Conservation (phyloP, 106 monocot species). For the Amphibolis antarctica region DNA sequence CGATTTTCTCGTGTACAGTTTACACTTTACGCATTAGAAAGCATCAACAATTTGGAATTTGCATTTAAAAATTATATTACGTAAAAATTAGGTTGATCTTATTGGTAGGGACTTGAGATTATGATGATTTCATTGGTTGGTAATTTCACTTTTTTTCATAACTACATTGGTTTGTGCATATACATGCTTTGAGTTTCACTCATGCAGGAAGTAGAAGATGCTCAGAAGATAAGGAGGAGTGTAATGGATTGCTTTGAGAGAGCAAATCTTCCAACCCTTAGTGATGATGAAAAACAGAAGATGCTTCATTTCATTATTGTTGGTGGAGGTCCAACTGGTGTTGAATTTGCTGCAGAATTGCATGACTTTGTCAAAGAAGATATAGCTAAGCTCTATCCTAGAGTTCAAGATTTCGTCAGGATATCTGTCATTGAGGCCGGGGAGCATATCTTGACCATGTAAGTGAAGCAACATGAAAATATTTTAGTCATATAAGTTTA, state of each 20-base stretch:
- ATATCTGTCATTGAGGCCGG: slow-evolving; percentile 69
- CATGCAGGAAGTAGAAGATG: slow-evolving; percentile 73
- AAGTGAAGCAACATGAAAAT: slow-evolving; percentile 12
- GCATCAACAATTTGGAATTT: too few relatives aligned
- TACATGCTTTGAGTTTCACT: neutral
- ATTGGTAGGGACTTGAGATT: too few relatives aligned
- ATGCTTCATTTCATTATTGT: slow-evolving; percentile 62
- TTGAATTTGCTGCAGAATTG: slow-evolving; percentile 76
- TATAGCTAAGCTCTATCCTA: slow-evolving; percentile 55
- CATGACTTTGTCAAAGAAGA: slow-evolving; percentile 70
- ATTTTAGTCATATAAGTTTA: neutral
- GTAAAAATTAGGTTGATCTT: too few relatives aligned
- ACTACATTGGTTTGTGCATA: too few relatives aligned
- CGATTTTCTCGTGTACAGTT: too few relatives aligned
- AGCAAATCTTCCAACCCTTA: slow-evolving; percentile 48
- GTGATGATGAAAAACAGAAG: slow-evolving; percentile 53
- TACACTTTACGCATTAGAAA: too few relatives aligned
- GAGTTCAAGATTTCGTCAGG: slow-evolving; percentile 36
- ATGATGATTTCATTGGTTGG: too few relatives aligned
- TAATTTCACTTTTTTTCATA: too few relatives aligned
- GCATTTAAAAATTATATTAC: too few relatives aligned
- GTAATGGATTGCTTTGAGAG: slow-evolving; percentile 70
- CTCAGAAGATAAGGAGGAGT: slow-evolving; percentile 55
- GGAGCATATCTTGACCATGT: slow-evolving; percentile 68
- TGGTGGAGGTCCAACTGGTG: slow-evolving; percentile 81